These are phyloP conservation scores for Kodamaea leandrae DNA, from an alignment of 805 yeast species.

Conservation along the genomic window DNA sequence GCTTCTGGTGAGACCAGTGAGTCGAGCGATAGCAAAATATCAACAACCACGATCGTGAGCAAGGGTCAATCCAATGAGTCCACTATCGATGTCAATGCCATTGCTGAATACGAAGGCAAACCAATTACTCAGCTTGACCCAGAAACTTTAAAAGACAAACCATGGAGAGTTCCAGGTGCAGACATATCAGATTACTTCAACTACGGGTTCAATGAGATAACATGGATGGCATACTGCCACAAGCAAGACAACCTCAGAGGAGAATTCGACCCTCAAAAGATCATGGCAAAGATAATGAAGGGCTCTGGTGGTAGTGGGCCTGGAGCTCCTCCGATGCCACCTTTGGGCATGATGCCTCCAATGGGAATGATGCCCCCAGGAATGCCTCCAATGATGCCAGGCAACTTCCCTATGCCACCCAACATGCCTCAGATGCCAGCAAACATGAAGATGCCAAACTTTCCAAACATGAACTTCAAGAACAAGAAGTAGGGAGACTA, in stretches of 20 bases:
- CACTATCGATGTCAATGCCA: slow-evolving; percentile 62
- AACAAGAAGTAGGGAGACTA: slow-evolving; percentile 1
- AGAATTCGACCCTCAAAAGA: slow-evolving; percentile 78
- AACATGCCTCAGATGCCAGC: slow-evolving; percentile 23
- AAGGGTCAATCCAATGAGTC: slow-evolving; percentile 37
- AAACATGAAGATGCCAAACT: slow-evolving; percentile 20
- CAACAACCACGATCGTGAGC: slow-evolving; percentile 37
- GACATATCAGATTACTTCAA: slow-evolving; percentile 93
- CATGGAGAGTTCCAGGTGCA: slow-evolving; percentile 98
- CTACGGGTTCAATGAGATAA: slow-evolving; percentile 92
- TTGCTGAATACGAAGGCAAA: slow-evolving; percentile 73
- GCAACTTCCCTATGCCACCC: slow-evolving; percentile 16
- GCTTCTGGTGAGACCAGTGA: slow-evolving; percentile 24
- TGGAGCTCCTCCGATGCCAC: slow-evolving; percentile 18
- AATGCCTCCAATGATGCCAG: slow-evolving; percentile 20
- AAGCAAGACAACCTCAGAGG: slow-evolving; percentile 81
- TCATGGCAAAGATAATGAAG: slow-evolving; percentile 60
- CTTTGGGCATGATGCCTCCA: slow-evolving; percentile 16
- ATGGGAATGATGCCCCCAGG: too few relatives aligned
- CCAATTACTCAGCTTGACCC: slow-evolving; percentile 80
- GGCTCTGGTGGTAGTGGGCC: slow-evolving; percentile 24
- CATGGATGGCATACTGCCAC: slow-evolving; percentile 91
- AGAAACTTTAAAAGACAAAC: slow-evolving; percentile 84
- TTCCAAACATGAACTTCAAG: slow-evolving; percentile 24
- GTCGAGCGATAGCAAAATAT: slow-evolving; percentile 21